Evolutionary conservation across 768 basidiomycete species (phyloP).

Genomic region (Phaffia tasmanica): DNA sequence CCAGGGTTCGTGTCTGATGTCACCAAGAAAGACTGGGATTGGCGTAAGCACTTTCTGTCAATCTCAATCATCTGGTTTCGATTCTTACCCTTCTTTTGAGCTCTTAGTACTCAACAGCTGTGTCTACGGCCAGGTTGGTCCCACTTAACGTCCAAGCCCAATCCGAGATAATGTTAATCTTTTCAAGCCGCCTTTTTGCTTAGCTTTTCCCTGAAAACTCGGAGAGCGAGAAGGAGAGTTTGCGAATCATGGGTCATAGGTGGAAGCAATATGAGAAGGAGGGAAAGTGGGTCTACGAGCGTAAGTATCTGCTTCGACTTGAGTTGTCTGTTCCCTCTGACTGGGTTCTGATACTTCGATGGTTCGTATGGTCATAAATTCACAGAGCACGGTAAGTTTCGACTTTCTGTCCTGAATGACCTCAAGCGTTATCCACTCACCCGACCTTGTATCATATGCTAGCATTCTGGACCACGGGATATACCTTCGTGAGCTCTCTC

Average conservation of each 20-base stretch:
- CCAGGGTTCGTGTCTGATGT: conserved; percentile 56
- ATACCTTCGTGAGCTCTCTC: conserved; percentile 51
- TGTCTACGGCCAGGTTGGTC: conserved; percentile 48
- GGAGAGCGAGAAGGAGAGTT: conserved; percentile 67
- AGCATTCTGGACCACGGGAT: conserved; percentile 62
- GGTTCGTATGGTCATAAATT: no score
- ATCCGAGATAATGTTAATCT: no score
- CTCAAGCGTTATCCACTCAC: background rate
- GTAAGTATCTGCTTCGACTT: conserved; percentile 68
- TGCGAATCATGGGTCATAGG: conserved; percentile 63
- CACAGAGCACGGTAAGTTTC: background rate
- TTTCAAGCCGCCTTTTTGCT: no score
- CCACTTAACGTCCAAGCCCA: no score
- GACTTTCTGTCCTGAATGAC: background rate
- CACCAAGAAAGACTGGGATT: conserved; percentile 86
- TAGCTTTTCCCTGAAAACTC: conserved; percentile 66
- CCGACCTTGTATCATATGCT: conserved; percentile 26
- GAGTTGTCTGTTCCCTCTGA: background rate
- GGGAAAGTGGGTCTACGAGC: conserved; percentile 87
- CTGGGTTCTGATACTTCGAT: no score
- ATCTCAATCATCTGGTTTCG: conserved; percentile 45
- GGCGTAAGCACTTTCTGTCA: conserved; percentile 44
- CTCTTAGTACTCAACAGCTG: conserved; percentile 34
- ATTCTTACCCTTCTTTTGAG: background rate
- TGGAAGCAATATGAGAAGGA: conserved; percentile 96